Evolutionary conservation across 805 yeast genomes (phyloP).

Genomic region (Jamesozyma hellenica): DNA sequence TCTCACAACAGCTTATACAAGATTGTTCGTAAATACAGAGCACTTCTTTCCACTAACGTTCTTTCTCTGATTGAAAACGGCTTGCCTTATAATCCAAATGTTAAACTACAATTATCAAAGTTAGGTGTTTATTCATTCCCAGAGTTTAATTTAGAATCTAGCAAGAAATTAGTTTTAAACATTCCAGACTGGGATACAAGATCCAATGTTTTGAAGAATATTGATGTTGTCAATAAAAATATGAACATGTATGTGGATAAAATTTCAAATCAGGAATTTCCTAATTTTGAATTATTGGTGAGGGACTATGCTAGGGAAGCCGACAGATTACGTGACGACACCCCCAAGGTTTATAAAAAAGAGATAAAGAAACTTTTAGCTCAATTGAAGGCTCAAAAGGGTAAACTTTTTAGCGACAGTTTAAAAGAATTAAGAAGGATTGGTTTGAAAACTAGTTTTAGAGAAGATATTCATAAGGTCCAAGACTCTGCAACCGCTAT

Average conservation of each 20-base stretch:
- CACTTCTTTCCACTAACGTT: slow-evolving; percentile 43
- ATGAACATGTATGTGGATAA: slow-evolving; percentile 41
- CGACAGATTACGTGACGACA: slow-evolving; percentile 57
- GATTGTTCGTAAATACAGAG: slow-evolving; percentile 71
- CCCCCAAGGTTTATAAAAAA: slow-evolving; percentile 62
- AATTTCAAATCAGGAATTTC: slow-evolving; percentile 30
- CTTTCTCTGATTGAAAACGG: slow-evolving; percentile 53
- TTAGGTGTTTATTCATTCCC: slow-evolving; percentile 4
- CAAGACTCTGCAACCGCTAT: slow-evolving; percentile 57
- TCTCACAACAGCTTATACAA: slow-evolving; percentile 82
- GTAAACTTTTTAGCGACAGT: slow-evolving; percentile 65
- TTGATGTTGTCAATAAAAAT: slow-evolving; percentile 41
- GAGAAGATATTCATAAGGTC: slow-evolving; percentile 52
- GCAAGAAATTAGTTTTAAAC: slow-evolving; percentile 22
- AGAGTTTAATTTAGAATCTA: slow-evolving; percentile 8
- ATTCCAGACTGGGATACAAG: slow-evolving; percentile 46
- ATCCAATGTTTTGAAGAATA: slow-evolving; percentile 46
- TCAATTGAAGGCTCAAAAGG: slow-evolving; percentile 70
- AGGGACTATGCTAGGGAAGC: slow-evolving; percentile 45
- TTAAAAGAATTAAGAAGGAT: slow-evolving; percentile 62
- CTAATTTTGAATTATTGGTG: slow-evolving; percentile 47
- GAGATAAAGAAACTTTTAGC: slow-evolving; percentile 65
- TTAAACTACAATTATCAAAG: slow-evolving; percentile 4
- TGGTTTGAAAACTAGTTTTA: slow-evolving; percentile 62
- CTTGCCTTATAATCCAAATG: slow-evolving; percentile 20